Evolutionary conservation across 1,284 basidiomycete species (phyloP), one percentile per base, ranked within the genome.

Genomic region (Phellopilus nigrolimitatus): DNA sequence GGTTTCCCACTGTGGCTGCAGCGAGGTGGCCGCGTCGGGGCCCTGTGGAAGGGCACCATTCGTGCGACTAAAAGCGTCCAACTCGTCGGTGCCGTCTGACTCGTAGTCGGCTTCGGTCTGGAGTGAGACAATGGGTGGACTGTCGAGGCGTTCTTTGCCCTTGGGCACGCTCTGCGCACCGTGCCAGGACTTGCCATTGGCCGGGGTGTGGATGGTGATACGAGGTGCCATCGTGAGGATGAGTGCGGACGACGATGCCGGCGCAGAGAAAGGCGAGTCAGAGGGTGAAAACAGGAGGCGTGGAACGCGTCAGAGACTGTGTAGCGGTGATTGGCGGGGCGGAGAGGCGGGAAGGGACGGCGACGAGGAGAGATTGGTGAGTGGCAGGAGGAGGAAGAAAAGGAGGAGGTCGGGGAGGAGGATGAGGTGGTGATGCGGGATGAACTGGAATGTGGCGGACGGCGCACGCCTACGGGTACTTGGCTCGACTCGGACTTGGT

Each of bases 231-330:
- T 51, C n/a, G 4, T 17, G 9, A 31, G 15, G 17, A 30, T 37
- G 34, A 17, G 12, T 22, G 5, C n/a, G 13, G 31, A 10, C 25
- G 4, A 12, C 22, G 37, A 27, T 3, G 41, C 17, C 1, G 28
- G 38, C 7, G 44, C 28, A 25, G 33, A 19, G 38, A 40, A 47
- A 41, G 37, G 30, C 15, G 24, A 27, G 21, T 47, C n/a, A n/a
- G n/a, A n/a, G n/a, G 55, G 44, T 57, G 49, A 51, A 57, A 45
- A 47, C 49, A 49, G 46, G 56, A 49, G 40, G 51, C 58, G 34
- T 33, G 37, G 47, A 36, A 43, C 30, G 13, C 49, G 45, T 47
- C n/a, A n/a, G n/a, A n/a, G 1, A 36, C 21, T 38, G 43, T 43
- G 51, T 4, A 22, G 30, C 44, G 43, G 43, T 12, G 15, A 40